Evolutionary conservation across 2,329 filamentous ascomycete species (phyloP), one percentile per base, ranked within the genome.

Genomic region (Trichoderma cornu-damae): DNA sequence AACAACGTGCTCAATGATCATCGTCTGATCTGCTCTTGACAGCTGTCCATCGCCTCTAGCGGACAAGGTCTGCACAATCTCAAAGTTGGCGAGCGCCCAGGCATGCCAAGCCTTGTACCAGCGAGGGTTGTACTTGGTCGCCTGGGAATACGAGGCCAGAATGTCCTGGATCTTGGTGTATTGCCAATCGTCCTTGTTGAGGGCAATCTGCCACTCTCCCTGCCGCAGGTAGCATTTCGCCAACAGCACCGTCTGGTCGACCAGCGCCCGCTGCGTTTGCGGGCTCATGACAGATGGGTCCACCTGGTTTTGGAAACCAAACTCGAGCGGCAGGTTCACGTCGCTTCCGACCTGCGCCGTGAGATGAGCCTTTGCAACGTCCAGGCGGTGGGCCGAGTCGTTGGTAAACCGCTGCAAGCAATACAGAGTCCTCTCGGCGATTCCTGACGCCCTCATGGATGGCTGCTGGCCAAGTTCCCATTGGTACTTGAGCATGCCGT

Each of bases 81-180:
- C 93, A 67, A 99, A 99, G 72, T 99, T 99, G 54, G 94, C 93
- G 61, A 99, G 75, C 9, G 94, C 95, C 93, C 94, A 99, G 0
- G 94, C 89, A 73, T 99, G 94, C 94, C 94, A 99, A 6, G 95
- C 94, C 74, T 99, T 99, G 77, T 99, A 99, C 84, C 93, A 99
- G 60, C 87, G 86, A 32, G 90, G 87, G 69, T 99, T 96, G 74
- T 95, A 96, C 59, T 90, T 87, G 2, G 94, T 99, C 1, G 95
- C 95, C 59, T 92, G 87, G 16, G 86, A 86, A 71, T 97, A 99
- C 1, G 94, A 91, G n/a, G 84, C 82, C 22, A 99, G 78, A 58
- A 99, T 91, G 53, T 97, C 93, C 51, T 89, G 84, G 3, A 96
- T 89, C 63, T 89, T 86, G 7, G 90, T 87, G 61, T 89, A 84